A percentile compares a stretch with the other conserved stretches of the same genome.
Evolutionary conservation across 192 early-diverging fungal genomes (phyloP).

Genomic region (Phlyctochytrium arcticum): DNA sequence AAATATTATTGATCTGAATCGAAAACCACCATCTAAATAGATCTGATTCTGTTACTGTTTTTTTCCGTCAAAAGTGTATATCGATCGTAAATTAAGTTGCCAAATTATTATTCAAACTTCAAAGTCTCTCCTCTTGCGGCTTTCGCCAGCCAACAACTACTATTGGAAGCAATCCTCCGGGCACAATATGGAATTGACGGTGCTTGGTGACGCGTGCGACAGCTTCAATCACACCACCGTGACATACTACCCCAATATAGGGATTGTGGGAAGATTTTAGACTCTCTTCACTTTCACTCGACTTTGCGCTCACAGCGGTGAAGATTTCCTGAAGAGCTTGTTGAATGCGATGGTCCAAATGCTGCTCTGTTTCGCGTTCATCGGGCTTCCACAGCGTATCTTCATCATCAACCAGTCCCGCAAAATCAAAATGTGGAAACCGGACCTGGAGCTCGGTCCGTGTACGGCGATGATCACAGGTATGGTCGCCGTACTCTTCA

Average conservation of each 20-base stretch:
- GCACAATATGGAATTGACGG: constrained; percentile 5
- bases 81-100: not conserved
- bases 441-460: constrained; percentile 2
- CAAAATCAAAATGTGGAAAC: constrained; percentile 17
- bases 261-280: not conserved
- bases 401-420: constrained; percentile 6
- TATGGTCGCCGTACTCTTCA: constrained; percentile 20
- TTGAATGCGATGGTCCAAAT: not conserved
- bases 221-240: constrained; percentile 17
- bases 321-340: constrained; percentile 4
- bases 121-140: not conserved
- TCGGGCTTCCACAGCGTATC: constrained; percentile 19
- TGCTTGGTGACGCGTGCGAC: constrained; percentile 4
- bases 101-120: not conserved
- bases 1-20: too few species aligned
- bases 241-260: constrained; percentile 13
- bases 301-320: too few species aligned
- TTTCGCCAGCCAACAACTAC: constrained; percentile 7
- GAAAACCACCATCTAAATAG: too few species aligned
- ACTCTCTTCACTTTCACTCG: not conserved
- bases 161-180: constrained; percentile 19
- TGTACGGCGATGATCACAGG: constrained; percentile 21
- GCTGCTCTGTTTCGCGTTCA: constrained; percentile 9
- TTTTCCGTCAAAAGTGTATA: not conserved
- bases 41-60: not conserved